phyloP scores from a whole-genome alignment of 305 asterid species.

The Petunia hybrid region DNA sequence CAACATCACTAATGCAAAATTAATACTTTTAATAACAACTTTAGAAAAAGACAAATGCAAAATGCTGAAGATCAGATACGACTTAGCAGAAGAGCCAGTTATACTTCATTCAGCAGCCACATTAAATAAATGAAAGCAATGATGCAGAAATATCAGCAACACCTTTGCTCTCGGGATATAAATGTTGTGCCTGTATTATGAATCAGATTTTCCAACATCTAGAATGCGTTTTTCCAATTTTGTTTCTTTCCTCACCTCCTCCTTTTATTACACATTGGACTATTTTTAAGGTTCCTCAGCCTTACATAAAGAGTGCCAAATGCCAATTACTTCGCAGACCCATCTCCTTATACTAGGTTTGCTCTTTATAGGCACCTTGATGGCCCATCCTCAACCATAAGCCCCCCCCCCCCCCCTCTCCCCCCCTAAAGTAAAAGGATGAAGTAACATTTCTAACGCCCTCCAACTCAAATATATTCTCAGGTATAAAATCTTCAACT shows the following conservation, averaged over 20 bases:
- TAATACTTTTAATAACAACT: neutral
- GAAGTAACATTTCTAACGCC: constrained; percentile 20
- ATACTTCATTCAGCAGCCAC: constrained; percentile 26
- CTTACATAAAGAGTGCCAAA: neutral
- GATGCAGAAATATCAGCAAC: neutral
- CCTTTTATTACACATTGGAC: neutral
- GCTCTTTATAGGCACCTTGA: neutral
- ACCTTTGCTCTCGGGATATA: neutral
- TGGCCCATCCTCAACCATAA: constrained; percentile 3
- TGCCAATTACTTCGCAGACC: neutral
- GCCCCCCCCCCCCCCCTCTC: no score
- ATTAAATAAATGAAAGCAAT: constrained; percentile 14
- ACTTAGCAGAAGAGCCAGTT: neutral
- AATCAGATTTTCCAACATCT: constrained; percentile 21
- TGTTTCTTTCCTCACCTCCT: neutral
- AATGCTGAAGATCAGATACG: constrained; percentile 3
- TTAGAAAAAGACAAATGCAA: neutral
- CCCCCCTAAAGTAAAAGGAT: neutral
- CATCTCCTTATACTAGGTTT: neutral
- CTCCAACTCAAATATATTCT: neutral
- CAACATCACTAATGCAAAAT: neutral
- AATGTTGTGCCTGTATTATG: neutral
- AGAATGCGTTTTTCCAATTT: neutral
- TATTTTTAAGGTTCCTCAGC: constrained; percentile 18
- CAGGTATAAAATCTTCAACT: neutral